phyloP scores from a whole-genome alignment of 495 filamentous ascomycete species.

The Annulohypoxylon nitens region DNA sequence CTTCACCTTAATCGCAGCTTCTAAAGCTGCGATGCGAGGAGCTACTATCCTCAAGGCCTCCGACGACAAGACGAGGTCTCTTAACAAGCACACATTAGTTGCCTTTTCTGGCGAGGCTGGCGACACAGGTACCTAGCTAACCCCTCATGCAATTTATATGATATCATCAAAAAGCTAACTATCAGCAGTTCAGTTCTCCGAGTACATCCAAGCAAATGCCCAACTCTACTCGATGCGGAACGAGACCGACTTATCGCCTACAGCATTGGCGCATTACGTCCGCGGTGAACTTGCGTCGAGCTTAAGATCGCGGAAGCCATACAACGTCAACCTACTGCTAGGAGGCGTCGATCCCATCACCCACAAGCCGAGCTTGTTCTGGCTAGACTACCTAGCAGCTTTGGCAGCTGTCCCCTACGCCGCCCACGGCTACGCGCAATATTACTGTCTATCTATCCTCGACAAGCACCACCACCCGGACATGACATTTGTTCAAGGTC shows the following conservation, averaged over 20 bases:
- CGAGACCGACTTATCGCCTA: constrained; percentile 86
- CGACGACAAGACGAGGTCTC: constrained; percentile 92
- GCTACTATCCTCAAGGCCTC: constrained; percentile 94
- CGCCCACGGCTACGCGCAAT: constrained; percentile 98
- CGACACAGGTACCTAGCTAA: constrained; percentile 78
- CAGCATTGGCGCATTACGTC: constrained; percentile 90
- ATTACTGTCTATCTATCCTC: constrained; percentile 94
- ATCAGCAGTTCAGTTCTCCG: constrained; percentile 91
- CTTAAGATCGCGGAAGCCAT: constrained; percentile 90
- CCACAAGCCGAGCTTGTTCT: constrained; percentile 89
- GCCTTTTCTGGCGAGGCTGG: constrained; percentile 97
- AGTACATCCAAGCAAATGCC: constrained; percentile 98
- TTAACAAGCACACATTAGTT: constrained; percentile 95
- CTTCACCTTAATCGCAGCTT: constrained; percentile 97
- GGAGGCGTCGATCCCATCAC: constrained; percentile 92
- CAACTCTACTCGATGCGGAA: constrained; percentile 99
- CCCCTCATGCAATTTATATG: not conserved
- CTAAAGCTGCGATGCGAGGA: constrained; percentile 97
- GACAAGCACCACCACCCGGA: constrained; percentile 98
- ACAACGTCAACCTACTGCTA: constrained; percentile 94
- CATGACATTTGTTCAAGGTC: constrained; percentile 85
- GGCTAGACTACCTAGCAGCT: constrained; percentile 96
- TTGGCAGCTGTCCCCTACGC: constrained; percentile 91
- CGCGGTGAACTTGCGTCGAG: constrained; percentile 90
- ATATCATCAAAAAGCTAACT: constrained; percentile 51